A percentile compares a stretch with the other conserved stretches of the same genome.
phyloP scores from a whole-genome alignment of 495 filamentous ascomycete genomes.

The Penicillium salamii region DNA sequence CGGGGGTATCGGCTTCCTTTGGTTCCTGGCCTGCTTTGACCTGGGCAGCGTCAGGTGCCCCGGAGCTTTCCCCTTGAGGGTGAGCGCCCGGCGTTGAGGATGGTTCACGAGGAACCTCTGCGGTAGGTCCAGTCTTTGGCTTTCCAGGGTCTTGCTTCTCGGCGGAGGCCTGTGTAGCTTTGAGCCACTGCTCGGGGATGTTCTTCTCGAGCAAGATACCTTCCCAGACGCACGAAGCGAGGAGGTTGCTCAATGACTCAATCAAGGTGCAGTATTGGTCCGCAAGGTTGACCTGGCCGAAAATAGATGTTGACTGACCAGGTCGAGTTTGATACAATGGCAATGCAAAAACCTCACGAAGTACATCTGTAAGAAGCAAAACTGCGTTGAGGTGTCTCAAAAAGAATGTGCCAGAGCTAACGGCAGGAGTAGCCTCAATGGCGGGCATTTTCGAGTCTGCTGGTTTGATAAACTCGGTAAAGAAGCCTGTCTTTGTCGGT shows the following conservation, averaged over 20 bases:
- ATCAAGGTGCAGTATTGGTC: slow-evolving; percentile 73
- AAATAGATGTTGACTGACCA: slow-evolving; percentile 52
- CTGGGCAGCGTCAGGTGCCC: slow-evolving; percentile 21
- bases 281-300: slow-evolving; percentile 70
- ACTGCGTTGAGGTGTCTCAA: slow-evolving; percentile 74
- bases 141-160: slow-evolving; percentile 44
- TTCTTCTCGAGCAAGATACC: slow-evolving; percentile 69
- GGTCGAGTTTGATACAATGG: slow-evolving; percentile 60
- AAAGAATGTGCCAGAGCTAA: slow-evolving; percentile 64
- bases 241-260: slow-evolving; percentile 67
- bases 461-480: slow-evolving; percentile 57
- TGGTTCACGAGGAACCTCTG: slow-evolving; percentile 12
- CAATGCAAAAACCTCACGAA: slow-evolving; percentile 69
- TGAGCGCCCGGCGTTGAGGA: slow-evolving; percentile 13
- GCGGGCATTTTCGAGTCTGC: slow-evolving; percentile 22
- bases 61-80: slow-evolving; percentile 16
- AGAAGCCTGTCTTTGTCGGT: slow-evolving; percentile 54
- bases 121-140: slow-evolving; percentile 36
- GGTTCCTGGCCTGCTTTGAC: slow-evolving; percentile 30
- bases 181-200: slow-evolving; percentile 65
- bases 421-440: slow-evolving; percentile 18
- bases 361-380: slow-evolving; percentile 67
- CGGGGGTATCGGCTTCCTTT: slow-evolving; percentile 35
- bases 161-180: slow-evolving; percentile 55
- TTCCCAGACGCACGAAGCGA: slow-evolving; percentile 78